Percentiles rank a stretch among this genome's conserved stretches.
Evolutionary conservation across 2,329 filamentous ascomycete genomes (phyloP).

Genomic region (Botrytis fragariae): DNA sequence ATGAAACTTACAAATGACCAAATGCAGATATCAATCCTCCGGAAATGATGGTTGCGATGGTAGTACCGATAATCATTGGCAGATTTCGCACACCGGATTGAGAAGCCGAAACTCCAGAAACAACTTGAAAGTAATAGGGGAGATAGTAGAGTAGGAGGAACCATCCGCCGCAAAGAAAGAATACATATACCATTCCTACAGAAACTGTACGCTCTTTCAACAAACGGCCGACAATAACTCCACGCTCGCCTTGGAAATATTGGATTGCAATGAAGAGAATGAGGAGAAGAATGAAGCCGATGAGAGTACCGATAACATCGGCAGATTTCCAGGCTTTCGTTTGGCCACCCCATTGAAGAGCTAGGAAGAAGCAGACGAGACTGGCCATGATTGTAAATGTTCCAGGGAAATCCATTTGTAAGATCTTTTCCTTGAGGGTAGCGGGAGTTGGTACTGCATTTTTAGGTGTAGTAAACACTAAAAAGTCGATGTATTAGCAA

Average conservation of each 20-base stretch:
- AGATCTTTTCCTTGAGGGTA: conserved; percentile 45
- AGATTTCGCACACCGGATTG: conserved; percentile 42
- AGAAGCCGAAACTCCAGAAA: conserved; percentile 38
- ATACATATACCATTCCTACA: conserved; percentile 43
- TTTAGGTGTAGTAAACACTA: conserved; percentile 38
- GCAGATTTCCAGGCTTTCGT: conserved; percentile 45
- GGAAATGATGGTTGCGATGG: conserved; percentile 39
- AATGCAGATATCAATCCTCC: conserved; percentile 38
- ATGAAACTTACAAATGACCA: conserved; percentile 35
- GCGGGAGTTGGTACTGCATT: conserved; percentile 42
- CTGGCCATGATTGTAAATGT: conserved; percentile 46
- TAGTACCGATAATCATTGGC: conserved; percentile 39
- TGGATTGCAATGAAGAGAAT: conserved; percentile 42
- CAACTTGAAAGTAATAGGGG: conserved; percentile 51
- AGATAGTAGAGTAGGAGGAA: conserved; percentile 49
- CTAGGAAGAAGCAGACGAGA: conserved; percentile 46
- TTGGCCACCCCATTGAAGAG: conserved; percentile 49
- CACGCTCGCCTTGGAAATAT: conserved; percentile 46
- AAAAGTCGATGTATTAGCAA: not conserved
- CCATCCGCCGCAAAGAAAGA: conserved; percentile 46
- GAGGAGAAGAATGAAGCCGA: conserved; percentile 40
- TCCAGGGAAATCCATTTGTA: conserved; percentile 50
- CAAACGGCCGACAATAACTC: conserved; percentile 50
- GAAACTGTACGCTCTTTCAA: conserved; percentile 46
- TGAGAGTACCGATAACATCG: conserved; percentile 45